Conservation (phyloP, 495 filamentous ascomycete species). For the Extremus antarcticus region DNA sequence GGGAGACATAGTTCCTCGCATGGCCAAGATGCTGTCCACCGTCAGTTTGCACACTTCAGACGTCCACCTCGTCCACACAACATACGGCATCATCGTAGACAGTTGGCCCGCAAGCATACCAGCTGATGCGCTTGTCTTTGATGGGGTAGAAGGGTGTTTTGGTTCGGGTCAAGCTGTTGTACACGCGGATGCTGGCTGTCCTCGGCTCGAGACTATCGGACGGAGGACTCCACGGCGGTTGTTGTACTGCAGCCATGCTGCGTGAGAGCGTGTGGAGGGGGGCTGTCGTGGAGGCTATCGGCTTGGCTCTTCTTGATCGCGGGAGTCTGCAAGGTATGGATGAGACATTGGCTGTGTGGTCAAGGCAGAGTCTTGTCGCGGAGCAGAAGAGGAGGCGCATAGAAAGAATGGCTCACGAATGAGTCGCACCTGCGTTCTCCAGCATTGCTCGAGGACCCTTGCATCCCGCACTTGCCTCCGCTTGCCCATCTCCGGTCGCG, state of each 20-base stretch:
- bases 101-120: constrained; percentile 52
- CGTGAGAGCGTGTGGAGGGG: neutral
- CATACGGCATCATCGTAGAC: constrained; percentile 67
- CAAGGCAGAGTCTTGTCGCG: neutral
- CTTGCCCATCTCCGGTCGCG: neutral
- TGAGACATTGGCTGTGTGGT: neutral
- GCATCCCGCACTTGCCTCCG: neutral
- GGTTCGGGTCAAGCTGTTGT: constrained; percentile 64
- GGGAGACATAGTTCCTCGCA: constrained; percentile 87
- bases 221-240: neutral
- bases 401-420: neutral
- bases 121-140: constrained; percentile 9
- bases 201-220: neutral
- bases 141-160: constrained; percentile 70
- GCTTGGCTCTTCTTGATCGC: neutral
- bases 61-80: neutral
- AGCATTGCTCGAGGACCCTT: neutral
- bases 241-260: neutral
- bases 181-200: constrained; percentile 46
- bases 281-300: neutral
- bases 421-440: neutral
- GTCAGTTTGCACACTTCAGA: constrained; percentile 1
- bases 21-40: constrained; percentile 60
- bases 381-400: neutral
- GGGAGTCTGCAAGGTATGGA: neutral